Evolutionary conservation across 208 protist genomes (phyloP).

Genomic region (Acanthamoeba quina): DNA sequence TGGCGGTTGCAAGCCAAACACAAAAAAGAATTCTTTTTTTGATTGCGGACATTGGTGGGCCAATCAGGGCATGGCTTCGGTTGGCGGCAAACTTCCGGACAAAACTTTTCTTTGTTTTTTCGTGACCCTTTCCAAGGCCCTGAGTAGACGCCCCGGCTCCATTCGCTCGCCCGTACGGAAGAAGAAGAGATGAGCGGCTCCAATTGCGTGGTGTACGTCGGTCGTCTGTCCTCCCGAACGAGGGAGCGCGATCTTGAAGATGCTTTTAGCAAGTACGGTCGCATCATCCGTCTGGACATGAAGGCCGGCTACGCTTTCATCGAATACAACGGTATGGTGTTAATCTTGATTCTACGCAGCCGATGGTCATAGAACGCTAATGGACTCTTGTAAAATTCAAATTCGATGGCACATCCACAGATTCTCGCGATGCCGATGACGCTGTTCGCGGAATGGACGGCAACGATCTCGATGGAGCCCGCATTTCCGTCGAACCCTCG

Average conservation of each 20-base stretch:
- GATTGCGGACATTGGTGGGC: too few species aligned
- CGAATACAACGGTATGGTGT: constrained; percentile 6
- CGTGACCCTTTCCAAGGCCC: too few species aligned
- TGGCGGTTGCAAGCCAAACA: too few species aligned
- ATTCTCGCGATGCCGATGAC: constrained; percentile 68
- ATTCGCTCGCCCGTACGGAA: too few species aligned
- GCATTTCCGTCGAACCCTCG: constrained; percentile 45
- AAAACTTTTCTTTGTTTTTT: too few species aligned
- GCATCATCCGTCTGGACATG: constrained; percentile 65
- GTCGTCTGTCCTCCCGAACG: constrained; percentile 52
- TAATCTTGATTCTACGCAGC: background rate
- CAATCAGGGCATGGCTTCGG: too few species aligned
- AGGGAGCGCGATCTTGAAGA: constrained; percentile 71
- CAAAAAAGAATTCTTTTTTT: too few species aligned
- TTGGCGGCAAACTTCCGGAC: too few species aligned
- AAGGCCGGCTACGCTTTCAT: constrained; percentile 78
- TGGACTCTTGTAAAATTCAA: too few species aligned
- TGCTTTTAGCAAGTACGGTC: constrained; percentile 65
- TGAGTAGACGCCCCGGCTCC: too few species aligned
- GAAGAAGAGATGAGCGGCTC: too few species aligned
- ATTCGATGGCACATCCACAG: background rate
- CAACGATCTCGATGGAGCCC: constrained; percentile 28
- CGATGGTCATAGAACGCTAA: background rate
- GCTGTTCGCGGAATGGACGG: constrained; percentile 70
- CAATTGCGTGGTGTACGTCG: constrained; percentile 63